Conservation (phyloP, 306 rosid species). For the Gillenia trifoliata region DNA sequence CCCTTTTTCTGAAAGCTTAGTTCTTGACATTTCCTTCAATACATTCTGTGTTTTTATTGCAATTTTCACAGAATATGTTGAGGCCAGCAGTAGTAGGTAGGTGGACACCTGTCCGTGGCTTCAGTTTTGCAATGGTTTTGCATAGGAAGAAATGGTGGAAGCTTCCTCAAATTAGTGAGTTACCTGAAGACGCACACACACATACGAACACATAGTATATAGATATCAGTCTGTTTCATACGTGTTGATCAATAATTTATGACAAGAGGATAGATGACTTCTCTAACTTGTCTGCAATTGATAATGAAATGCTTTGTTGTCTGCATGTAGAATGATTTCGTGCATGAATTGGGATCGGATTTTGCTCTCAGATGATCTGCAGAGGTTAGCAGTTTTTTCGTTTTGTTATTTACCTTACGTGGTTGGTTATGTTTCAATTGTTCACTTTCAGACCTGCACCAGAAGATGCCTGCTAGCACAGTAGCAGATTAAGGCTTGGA, state of each 20-base stretch:
- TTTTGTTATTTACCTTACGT: constrained; percentile 1
- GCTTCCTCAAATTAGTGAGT: not conserved
- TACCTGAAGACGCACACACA: too few relatives aligned
- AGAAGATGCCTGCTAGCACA: not conserved
- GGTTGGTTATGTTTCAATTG: constrained; percentile 7
- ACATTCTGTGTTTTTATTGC: not conserved
- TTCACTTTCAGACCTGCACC: not conserved
- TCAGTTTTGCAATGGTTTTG: not conserved
- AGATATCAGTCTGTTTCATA: too few relatives aligned
- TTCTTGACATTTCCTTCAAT: not conserved
- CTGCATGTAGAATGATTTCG: constrained; percentile 81
- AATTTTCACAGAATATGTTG: not conserved
- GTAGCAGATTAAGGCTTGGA: too few relatives aligned
- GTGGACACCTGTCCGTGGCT: not conserved
- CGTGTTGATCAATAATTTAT: too few relatives aligned
- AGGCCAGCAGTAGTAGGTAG: not conserved
- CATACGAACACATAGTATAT: too few relatives aligned
- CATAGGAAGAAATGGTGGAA: not conserved
- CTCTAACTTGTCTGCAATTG: not conserved
- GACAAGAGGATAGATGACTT: too few relatives aligned
- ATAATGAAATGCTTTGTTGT: constrained; percentile 12
- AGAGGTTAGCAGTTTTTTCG: constrained; percentile 53
- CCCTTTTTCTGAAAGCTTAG: not conserved
- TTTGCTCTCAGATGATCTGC: constrained; percentile 97
- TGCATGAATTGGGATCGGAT: constrained; percentile 98